Evolutionary conservation across 164 flowering plant species (phyloP).

Genomic region (Berberis vulgaris): DNA sequence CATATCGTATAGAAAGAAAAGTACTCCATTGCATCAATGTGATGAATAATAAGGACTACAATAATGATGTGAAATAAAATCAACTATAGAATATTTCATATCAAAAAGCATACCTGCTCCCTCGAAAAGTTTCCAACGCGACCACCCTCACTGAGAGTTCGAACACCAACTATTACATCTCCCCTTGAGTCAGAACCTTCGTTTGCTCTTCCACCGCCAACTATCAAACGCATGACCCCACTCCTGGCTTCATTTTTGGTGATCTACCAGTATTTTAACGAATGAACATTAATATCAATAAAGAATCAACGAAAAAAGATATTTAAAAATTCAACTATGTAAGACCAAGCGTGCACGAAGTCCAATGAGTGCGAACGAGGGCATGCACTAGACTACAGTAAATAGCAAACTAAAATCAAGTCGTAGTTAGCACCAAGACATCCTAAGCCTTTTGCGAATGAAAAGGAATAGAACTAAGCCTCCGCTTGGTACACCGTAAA

Average conservation of each 20-base stretch:
- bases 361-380: too few species aligned
- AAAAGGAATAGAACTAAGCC: too few species aligned
- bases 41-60: background rate
- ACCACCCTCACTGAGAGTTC: conserved; percentile 99
- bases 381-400: too few species aligned
- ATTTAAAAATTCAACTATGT: background rate
- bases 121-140: conserved; percentile 95
- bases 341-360: background rate
- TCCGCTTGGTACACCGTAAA: too few species aligned
- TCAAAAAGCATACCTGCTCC: conserved; percentile 60
- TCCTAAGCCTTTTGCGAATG: too few species aligned
- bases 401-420: too few species aligned
- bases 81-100: conserved; percentile 1
- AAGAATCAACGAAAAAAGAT: background rate
- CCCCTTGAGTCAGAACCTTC: conserved; percentile 69
- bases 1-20: too few species aligned
- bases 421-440: too few species aligned
- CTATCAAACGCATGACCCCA: conserved; percentile 96
- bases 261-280: conserved; percentile 30
- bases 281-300: background rate
- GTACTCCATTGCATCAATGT: too few species aligned
- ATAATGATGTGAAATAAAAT: background rate
- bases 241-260: conserved; percentile 63
- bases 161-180: conserved; percentile 92
- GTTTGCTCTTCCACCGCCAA: conserved; percentile 96